Base-by-base conservation (phyloP, 768 basidiomycete species). In the Pisolithus marmoratus region DNA sequence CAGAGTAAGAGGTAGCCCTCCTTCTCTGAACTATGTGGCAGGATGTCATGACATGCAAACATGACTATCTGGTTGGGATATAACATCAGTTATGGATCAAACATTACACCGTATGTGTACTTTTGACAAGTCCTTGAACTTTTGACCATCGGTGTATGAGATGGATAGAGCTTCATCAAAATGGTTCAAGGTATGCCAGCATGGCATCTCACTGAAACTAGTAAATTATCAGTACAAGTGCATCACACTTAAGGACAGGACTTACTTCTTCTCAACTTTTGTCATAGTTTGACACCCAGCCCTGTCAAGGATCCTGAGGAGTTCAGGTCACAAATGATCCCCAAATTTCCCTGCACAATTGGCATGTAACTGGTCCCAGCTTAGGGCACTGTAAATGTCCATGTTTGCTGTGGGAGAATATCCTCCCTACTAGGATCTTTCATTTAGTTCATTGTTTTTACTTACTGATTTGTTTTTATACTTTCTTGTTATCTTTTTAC, bases 291-390 rank as follows among this genome's bases (percentile, higher is more conserved):
- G 14, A 31, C 23, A n/a, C 17, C 27, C 6, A 15, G 23, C 54
- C 19, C 38, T 46, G 15, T 58, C 52, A 6, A 70, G 20, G 27
- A 56, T 36, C 8, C 24, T 20, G 44, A 65, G 60, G 14, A 74
- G 27, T 31, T 64, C 54, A 0, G 11, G 38, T 49, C 63, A 64
- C 11, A 74, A 46, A 53, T 74, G 74, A 27, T 69, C 56, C 8
- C 62, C 56, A 38, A 60, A 68, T 5, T 71, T 47, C 1, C 74
- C 75, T 44, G 54, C 54, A 40, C 63, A 44, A 53, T 72, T 61
- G 22, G 59, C 57, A 60, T 78, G 76, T 14, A 77, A 64, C 4
- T 63, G 60, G 56, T 78, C 74, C 52, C 64, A 74, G 4, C 68
- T 69, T 1, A 68, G n/a, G 27, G 70, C 64, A 8, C 38, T 24